These are phyloP conservation scores for Sporobolomyces pararoseus DNA, from an alignment of 768 basidiomycete genomes.

Conservation along the genomic window DNA sequence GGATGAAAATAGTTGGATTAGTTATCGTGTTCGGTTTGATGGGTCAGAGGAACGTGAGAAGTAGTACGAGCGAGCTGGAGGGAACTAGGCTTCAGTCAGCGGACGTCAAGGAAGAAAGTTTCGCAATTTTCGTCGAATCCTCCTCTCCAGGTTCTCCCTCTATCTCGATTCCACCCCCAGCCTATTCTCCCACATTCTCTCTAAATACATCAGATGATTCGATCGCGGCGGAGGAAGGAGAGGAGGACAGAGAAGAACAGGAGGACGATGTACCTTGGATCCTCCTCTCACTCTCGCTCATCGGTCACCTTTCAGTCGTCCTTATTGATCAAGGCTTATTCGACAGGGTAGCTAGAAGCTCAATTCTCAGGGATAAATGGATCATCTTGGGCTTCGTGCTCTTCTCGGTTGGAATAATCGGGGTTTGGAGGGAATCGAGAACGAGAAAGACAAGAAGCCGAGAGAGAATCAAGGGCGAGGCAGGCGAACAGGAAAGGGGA, in stretches of 20 bases:
- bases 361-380: not conserved
- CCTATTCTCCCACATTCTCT: not conserved
- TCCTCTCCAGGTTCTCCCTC: not conserved
- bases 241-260: not conserved
- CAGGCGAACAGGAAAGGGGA: too few relatives aligned
- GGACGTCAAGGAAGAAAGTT: not conserved
- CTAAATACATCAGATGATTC: not conserved
- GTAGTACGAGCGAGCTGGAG: not conserved
- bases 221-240: not conserved
- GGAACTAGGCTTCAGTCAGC: not conserved
- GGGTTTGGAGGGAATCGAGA: not conserved
- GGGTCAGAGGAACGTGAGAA: not conserved
- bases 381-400: not conserved
- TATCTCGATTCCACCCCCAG: not conserved
- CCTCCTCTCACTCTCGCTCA: conserved; percentile 7
- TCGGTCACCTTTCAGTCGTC: conserved; percentile 3
- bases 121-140: not conserved
- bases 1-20: not conserved
- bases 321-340: not conserved
- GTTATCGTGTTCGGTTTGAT: not conserved
- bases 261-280: conserved; percentile 3
- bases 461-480: too few relatives aligned
- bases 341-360: not conserved
- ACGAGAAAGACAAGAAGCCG: too few relatives aligned
- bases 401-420: not conserved